Percentiles rank a stretch among this genome's conserved stretches.
These are phyloP conservation scores for Naganishia liquefaciens DNA, from an alignment of 1,284 basidiomycete species.

Conservation along the genomic window DNA sequence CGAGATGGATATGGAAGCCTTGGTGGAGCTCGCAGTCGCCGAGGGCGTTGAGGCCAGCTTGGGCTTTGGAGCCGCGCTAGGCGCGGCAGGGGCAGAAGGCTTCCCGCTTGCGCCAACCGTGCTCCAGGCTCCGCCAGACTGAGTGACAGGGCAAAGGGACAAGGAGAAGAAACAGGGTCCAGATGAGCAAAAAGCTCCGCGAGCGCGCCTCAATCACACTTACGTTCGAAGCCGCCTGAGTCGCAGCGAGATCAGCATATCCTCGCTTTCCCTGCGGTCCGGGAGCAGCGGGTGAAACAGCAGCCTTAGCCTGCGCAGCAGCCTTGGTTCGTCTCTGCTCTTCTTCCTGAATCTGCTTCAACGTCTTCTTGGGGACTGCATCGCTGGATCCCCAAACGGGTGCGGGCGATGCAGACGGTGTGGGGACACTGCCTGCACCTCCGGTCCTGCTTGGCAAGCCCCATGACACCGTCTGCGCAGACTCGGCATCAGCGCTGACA, in stretches of 20 bases:
- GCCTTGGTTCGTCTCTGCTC: conserved; percentile 75
- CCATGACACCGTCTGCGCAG: conserved; percentile 53
- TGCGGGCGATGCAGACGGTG: conserved; percentile 44
- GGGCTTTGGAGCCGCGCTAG: conserved; percentile 37
- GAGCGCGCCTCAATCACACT: conserved; percentile 20
- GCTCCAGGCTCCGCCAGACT: conserved; percentile 70
- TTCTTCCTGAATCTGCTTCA: conserved; percentile 99
- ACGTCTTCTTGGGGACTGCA: conserved; percentile 73
- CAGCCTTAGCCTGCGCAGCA: conserved; percentile 38
- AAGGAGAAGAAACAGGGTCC: too few relatives aligned
- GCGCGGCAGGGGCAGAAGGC: conserved; percentile 43
- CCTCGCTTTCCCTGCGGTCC: conserved; percentile 59
- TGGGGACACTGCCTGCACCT: conserved; percentile 37
- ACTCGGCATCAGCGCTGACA: conserved; percentile 37
- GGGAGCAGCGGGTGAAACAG: conserved; percentile 53
- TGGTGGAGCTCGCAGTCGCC: conserved; percentile 38
- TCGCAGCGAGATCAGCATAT: conserved; percentile 76
- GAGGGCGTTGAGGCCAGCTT: conserved; percentile 35
- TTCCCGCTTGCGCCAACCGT: conserved; percentile 81
- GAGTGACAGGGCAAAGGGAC: conserved; percentile 26
- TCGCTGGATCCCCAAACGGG: conserved; percentile 49
- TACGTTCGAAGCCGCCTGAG: conserved; percentile 68
- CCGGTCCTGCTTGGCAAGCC: conserved; percentile 50
- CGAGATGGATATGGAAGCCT: conserved; percentile 36
- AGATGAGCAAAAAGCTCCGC: conserved; percentile 9